A percentile compares a stretch with the other conserved stretches of the same genome.
phyloP scores from a whole-genome alignment of 2,329 filamentous ascomycete genomes.

The Gliomastix tumulicola region DNA sequence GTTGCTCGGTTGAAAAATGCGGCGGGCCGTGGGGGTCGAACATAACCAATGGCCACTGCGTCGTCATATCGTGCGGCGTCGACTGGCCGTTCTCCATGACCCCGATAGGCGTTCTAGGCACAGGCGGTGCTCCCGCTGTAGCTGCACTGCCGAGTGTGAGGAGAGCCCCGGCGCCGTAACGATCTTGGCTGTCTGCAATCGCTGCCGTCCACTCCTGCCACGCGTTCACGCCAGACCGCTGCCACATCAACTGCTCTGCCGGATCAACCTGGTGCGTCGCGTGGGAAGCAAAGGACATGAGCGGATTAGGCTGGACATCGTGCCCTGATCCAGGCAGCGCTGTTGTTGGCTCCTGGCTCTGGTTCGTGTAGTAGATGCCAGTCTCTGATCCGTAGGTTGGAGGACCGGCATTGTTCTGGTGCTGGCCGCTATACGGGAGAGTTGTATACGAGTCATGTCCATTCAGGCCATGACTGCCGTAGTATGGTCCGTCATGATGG shows the following conservation, averaged over 20 bases:
- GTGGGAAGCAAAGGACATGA: conserved; percentile 31
- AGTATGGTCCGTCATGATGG: conserved; percentile 19
- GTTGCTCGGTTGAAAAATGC: too few relatives aligned
- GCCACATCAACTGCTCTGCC: conserved; percentile 24
- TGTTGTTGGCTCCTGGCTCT: conserved; percentile 10
- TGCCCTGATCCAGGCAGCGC: conserved; percentile 12
- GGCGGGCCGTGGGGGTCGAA: conserved; percentile 19
- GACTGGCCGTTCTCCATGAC: not conserved
- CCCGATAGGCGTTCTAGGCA: not conserved
- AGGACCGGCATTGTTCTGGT: conserved; percentile 7
- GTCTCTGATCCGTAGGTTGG: conserved; percentile 16
- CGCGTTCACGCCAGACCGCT: conserved; percentile 27
- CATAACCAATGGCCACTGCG: conserved; percentile 21
- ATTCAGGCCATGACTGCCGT: conserved; percentile 11
- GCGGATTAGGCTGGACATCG: conserved; percentile 21
- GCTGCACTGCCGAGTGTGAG: conserved; percentile 33
- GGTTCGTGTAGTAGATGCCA: conserved; percentile 18
- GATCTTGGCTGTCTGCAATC: conserved; percentile 40
- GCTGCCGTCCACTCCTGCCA: conserved; percentile 50
- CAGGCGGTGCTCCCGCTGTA: conserved; percentile 5
- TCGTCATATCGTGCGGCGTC: conserved; percentile 14
- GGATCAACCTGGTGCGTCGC: conserved; percentile 23
- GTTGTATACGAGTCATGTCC: conserved; percentile 12
- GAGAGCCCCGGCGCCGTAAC: conserved; percentile 41
- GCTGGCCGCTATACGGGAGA: conserved; percentile 19